Base-by-base conservation (phyloP, 2,329 filamentous ascomycete species). In the Ophiostoma fasciatum region DNA sequence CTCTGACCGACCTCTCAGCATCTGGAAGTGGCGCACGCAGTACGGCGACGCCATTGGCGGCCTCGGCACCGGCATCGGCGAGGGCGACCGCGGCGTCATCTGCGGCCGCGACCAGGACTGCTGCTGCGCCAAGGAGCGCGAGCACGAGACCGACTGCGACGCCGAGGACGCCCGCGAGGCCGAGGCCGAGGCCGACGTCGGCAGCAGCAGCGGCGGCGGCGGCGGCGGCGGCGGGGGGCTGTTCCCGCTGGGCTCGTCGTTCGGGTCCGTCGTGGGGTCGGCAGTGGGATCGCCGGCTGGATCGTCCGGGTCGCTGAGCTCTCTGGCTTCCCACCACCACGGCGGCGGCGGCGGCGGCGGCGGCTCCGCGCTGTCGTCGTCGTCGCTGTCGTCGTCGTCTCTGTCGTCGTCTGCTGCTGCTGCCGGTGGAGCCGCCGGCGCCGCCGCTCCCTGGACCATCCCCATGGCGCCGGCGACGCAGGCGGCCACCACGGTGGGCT, bases 1-100 rank as follows among this genome's bases (percentile, higher is more conserved):
- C 9, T 9, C 42, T 38, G 18, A 41, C 36, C 34, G 41, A 19
- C 8, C 23, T 19, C 7, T 23, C 39, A 75, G 71, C 4, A 82
- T 87, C 37, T 94, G 87, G 85, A 80, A 74, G 42, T 94, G 87
- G 87, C 77, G 87, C 34, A 82, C 74, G 28, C 74, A 83, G 18
- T 94, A 94, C 53, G 78, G 78, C 13, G 80, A 83, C 45, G 75
- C 83, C 0, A 79, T 87, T 3, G 77, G 75, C 15, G 82, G 83
- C 3, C 65, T 92, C 0, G 84, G 85, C 18, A 87, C 82, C 0
- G 87, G 87, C 5, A 83, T 93, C 21, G 84, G 85, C 29, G 83
- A n/a, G 47, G 85, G 84, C 22, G 78, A 85, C 49, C 78, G 88
- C 47, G 87, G 85, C 21, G 84, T 94, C 12, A 76, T 83, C 44